Evolutionary conservation across 2,329 filamentous ascomycete genomes (phyloP).

Genomic region (Trichoderma koningii): DNA sequence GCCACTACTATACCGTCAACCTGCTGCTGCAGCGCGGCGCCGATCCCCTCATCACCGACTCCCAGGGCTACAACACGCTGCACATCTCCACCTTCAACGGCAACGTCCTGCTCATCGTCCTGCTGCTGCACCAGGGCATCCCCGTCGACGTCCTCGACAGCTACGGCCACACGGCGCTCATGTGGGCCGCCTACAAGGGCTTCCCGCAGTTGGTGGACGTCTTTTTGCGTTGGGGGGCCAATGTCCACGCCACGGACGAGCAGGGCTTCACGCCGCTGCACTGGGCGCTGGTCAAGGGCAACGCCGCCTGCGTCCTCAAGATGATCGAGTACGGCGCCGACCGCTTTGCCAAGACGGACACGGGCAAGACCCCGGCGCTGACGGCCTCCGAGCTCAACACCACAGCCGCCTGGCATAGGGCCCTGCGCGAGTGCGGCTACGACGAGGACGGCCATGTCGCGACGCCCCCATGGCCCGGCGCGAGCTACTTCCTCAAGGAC

Average conservation of each 20-base stretch:
- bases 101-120: conserved; percentile 84
- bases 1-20: conserved; percentile 95
- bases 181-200: conserved; percentile 99
- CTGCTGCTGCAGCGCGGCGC: conserved; percentile 88
- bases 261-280: conserved; percentile 93
- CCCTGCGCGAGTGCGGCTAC: conserved; percentile 82
- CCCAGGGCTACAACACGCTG: conserved; percentile 96
- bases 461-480: conserved; percentile 68
- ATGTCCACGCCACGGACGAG: conserved; percentile 86
- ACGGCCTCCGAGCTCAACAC: conserved; percentile 93
- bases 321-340: conserved; percentile 94
- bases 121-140: conserved; percentile 92
- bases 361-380: conserved; percentile 84
- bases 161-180: conserved; percentile 89
- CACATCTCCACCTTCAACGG: conserved; percentile 97
- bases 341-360: conserved; percentile 83
- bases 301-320: conserved; percentile 85
- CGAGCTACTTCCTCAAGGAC: conserved; percentile 74
- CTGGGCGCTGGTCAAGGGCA: conserved; percentile 95
- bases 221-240: conserved; percentile 91
- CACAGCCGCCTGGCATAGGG: conserved; percentile 75
- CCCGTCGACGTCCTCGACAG: conserved; percentile 88
- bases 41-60: conserved; percentile 87
- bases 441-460: conserved; percentile 74
- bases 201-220: conserved; percentile 90